These are phyloP conservation scores for Trichoderma gamsii DNA, from an alignment of 495 filamentous ascomycete species.

Conservation along the genomic window DNA sequence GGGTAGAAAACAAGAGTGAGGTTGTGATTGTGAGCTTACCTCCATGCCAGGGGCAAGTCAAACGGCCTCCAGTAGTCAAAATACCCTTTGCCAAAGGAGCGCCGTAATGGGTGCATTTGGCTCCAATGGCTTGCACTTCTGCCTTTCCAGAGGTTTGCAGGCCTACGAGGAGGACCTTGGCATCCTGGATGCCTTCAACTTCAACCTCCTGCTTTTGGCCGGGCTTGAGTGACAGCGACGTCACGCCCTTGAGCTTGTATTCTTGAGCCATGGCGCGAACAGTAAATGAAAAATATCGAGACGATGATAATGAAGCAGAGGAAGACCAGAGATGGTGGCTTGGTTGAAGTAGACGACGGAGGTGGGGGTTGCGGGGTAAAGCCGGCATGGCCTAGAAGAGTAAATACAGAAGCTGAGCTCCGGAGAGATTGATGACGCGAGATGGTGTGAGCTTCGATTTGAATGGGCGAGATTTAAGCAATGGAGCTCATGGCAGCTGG, in stretches of 20 bases:
- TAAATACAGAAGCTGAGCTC: background rate
- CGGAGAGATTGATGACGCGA: constrained; percentile 4
- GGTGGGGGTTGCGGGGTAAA: constrained; percentile 10
- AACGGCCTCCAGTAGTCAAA: constrained; percentile 68
- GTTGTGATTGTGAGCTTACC: constrained; percentile 44
- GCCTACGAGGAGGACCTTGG: constrained; percentile 70
- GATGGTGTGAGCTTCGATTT: background rate
- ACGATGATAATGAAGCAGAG: background rate
- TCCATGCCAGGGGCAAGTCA: constrained; percentile 95
- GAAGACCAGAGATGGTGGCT: constrained; percentile 43
- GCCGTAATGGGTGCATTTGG: constrained; percentile 91
- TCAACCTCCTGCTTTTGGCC: constrained; percentile 84
- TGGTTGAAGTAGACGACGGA: constrained; percentile 22
- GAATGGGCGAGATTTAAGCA: too few species aligned
- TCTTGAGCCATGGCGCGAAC: constrained; percentile 52
- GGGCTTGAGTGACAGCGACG: constrained; percentile 62
- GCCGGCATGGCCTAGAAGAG: background rate
- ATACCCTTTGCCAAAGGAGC: constrained; percentile 83
- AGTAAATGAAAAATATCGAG: constrained; percentile 26
- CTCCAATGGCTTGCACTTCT: constrained; percentile 54
- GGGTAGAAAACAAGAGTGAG: background rate
- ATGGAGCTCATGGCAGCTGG: too few species aligned
- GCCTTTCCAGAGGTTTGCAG: background rate
- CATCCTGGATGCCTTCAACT: constrained; percentile 78
- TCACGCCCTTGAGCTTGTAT: constrained; percentile 80